Conservation (phyloP, 441 rosid species). For the Brassica hybrid region DNA sequence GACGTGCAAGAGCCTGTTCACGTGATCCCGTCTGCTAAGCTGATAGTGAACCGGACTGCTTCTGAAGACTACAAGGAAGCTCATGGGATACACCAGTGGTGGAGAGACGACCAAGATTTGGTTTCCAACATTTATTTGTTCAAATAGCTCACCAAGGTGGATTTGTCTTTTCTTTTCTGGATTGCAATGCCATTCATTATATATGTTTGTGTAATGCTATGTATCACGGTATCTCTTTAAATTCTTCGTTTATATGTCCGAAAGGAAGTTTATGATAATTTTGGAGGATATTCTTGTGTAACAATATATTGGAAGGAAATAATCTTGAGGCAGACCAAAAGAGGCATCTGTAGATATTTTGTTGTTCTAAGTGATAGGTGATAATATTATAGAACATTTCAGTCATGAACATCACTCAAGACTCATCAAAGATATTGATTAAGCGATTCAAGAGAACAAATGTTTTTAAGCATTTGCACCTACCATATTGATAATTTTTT, state of each 20-base stretch:
- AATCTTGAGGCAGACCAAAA: background rate
- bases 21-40: constrained; percentile 78
- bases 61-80: constrained; percentile 68
- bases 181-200: constrained; percentile 16
- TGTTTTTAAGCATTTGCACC: too few species aligned
- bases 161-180: background rate
- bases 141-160: constrained; percentile 41
- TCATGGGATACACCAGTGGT: constrained; percentile 97
- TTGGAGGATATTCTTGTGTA: background rate
- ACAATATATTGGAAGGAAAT: background rate
- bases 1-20: constrained; percentile 81
- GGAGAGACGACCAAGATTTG: constrained; percentile 76
- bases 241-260: background rate
- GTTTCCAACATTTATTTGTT: constrained; percentile 60
- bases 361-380: background rate
- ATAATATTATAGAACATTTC: too few species aligned
- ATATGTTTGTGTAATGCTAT: background rate
- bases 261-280: background rate
- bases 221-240: background rate
- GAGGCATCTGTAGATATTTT: background rate
- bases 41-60: constrained; percentile 55
- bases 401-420: background rate
- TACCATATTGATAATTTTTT: too few species aligned
- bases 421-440: background rate
- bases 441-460: too few species aligned